Conservation (phyloP, 164 flowering plant genomes). For the Amborella trichopoda region DNA sequence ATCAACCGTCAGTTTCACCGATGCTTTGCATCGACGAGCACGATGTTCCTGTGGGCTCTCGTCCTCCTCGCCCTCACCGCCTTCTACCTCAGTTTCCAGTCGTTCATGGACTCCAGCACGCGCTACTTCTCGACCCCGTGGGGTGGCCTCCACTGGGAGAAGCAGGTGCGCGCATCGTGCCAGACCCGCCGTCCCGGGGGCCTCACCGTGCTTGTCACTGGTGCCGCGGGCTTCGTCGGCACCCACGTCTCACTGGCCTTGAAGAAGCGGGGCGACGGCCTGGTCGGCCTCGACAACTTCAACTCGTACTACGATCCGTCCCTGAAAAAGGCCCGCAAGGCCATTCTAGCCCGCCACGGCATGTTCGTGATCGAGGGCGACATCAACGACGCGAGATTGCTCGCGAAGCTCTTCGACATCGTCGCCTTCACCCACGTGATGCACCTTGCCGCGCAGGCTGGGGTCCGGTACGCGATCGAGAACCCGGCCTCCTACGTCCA, state of each 20-base stretch:
- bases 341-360: constrained; percentile 6
- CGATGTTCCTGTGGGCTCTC: constrained; percentile 25
- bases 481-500: constrained; percentile 12
- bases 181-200: constrained; percentile 2
- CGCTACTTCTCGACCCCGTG: constrained; percentile 11
- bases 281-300: constrained; percentile 18
- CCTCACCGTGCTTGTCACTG: constrained; percentile 14
- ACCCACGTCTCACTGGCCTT: constrained; percentile 15
- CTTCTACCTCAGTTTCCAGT: constrained; percentile 9
- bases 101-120: constrained; percentile 11
- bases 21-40: constrained; percentile 12
- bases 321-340: constrained; percentile 9
- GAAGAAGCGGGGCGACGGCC: constrained; percentile 19
- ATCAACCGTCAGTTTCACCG: constrained; percentile 13
- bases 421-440: constrained; percentile 16
- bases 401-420: constrained; percentile 13
- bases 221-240: constrained; percentile 16
- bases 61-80: constrained; percentile 17
- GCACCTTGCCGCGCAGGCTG: constrained; percentile 18
- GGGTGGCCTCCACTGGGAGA: constrained; percentile 16
- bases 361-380: constrained; percentile 14
- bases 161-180: constrained; percentile 14
- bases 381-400: constrained; percentile 10
- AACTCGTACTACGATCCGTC: constrained; percentile 16
- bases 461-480: constrained; percentile 16